Evolutionary conservation across 1,139 yeast species (phyloP), one percentile per base, ranked within the genome.

Genomic region (Candida pseudoviswanathii): DNA sequence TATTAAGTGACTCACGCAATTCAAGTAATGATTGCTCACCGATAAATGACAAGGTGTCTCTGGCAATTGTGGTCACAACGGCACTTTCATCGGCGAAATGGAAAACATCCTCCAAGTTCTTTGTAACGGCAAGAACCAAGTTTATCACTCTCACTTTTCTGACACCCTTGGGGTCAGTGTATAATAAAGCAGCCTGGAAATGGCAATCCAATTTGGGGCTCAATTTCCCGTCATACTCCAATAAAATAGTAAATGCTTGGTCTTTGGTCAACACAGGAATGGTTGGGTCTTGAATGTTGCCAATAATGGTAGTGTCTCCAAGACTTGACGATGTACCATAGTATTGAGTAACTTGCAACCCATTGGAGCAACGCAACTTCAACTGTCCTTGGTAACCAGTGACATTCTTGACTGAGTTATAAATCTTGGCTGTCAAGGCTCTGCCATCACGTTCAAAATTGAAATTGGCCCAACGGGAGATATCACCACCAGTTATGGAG

Each of bases 151-250:
- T 78, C 9, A 94, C 95, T 56, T 89, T 86, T 57, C 98, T 76
- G 9, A 77, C 70, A 30, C 99, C 99, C 48, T 75, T 75, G 2
- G 75, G 63, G 47, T 92, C 88, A 0, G 98, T 94, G 64, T 90
- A 91, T 48, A 95, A 73, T 41, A 94, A 59, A 0, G 98, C 98
- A 1, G 90, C 88, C 68, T 94, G 99, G 74, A 92, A 90, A 65
- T 90, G 96, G 39, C 91, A 89, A 64, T 90, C 97, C 37, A 80
- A 77, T 51, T 83, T 83, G 3, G 88, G 75, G 51, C 85, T 82
- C 42, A 95, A 75, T 53, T 82, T 84, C 1, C 91, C 92, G 62
- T 91, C 97, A 59, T 89, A 87, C 48, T 77, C 78, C 58, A 94
- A 82, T 47, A 89, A 75, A 2, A 89, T 84, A 3, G 90, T 86